phyloP scores from a whole-genome alignment of 2,329 filamentous ascomycete genomes.

The Monascus ruber region DNA sequence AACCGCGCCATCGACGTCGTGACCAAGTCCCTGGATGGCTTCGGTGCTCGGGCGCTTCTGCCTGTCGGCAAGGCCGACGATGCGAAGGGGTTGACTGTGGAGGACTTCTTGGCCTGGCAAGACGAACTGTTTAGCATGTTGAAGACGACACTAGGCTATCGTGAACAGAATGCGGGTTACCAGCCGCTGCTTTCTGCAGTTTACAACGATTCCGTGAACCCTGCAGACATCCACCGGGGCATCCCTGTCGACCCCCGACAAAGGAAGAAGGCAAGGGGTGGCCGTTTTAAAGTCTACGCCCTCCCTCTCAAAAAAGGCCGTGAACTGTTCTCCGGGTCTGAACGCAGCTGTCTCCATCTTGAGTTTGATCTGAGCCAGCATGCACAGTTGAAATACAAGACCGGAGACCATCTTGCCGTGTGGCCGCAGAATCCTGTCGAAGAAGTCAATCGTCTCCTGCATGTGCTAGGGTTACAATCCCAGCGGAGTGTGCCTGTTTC shows the following conservation, averaged over 20 bases:
- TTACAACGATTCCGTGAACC: constrained; percentile 57
- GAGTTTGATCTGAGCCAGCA: constrained; percentile 72
- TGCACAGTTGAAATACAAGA: constrained; percentile 76
- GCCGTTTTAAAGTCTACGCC: constrained; percentile 62
- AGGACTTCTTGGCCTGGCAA: constrained; percentile 93
- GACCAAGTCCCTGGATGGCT: constrained; percentile 59
- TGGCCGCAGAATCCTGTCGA: constrained; percentile 84
- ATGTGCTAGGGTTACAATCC: constrained; percentile 52
- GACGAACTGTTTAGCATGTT: constrained; percentile 83
- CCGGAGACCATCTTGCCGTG: constrained; percentile 81
- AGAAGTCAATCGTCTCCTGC: constrained; percentile 72
- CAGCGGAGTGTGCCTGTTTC: constrained; percentile 38
- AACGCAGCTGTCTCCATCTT: constrained; percentile 80
- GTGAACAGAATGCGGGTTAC: constrained; percentile 83
- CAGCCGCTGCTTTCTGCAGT: constrained; percentile 73
- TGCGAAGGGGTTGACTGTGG: constrained; percentile 87
- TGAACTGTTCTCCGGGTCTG: constrained; percentile 69
- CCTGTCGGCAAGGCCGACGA: constrained; percentile 83
- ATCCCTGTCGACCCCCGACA: constrained; percentile 67
- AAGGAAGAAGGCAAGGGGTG: constrained; percentile 64
- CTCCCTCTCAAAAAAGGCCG: constrained; percentile 72
- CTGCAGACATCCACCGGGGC: constrained; percentile 69
- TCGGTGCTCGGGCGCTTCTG: constrained; percentile 67
- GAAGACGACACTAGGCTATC: constrained; percentile 62
- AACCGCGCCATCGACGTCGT: constrained; percentile 89